These are phyloP conservation scores for Ascocoryne sarcoides DNA, from an alignment of 2,329 filamentous ascomycete species.

Conservation along the genomic window DNA sequence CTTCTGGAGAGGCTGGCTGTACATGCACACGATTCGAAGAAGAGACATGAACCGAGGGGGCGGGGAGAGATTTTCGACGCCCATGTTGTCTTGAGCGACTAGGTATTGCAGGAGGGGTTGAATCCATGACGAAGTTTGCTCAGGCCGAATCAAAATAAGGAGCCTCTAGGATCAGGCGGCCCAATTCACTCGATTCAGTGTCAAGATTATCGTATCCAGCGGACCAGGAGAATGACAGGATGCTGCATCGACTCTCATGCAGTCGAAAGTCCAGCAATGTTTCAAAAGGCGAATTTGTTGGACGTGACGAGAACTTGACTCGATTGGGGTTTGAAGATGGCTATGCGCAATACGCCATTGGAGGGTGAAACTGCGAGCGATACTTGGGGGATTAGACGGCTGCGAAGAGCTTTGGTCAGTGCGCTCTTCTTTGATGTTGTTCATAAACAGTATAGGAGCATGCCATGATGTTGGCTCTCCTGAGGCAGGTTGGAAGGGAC, in stretches of 20 bases:
- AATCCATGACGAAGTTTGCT: conserved; percentile 19
- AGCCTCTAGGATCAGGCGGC: too few species aligned
- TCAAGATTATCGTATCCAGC: conserved; percentile 5
- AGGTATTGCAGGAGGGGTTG: conserved; percentile 24
- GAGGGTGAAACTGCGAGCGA: conserved; percentile 9
- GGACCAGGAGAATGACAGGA: conserved; percentile 3
- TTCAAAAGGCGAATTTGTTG: conserved; percentile 15
- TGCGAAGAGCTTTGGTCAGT: not conserved
- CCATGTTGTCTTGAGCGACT: conserved; percentile 22
- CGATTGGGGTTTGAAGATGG: conserved; percentile 15
- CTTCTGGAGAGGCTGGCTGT: conserved; percentile 45
- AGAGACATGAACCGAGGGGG: conserved; percentile 15
- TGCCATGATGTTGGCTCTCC: too few species aligned
- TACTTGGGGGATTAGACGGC: not conserved
- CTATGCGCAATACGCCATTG: conserved; percentile 19
- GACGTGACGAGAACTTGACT: conserved; percentile 9
- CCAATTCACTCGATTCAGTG: too few species aligned
- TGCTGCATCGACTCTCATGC: conserved; percentile 23
- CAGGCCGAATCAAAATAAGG: conserved; percentile 11
- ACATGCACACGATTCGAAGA: conserved; percentile 25
- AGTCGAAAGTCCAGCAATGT: conserved; percentile 13
- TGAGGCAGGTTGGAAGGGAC: not conserved
- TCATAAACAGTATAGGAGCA: not conserved
- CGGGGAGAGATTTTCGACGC: conserved; percentile 25
- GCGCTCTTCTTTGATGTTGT: not conserved